phyloP scores from a whole-genome alignment of 225 moss, liverwort and hornwort species.

The Polytrichum commune region DNA sequence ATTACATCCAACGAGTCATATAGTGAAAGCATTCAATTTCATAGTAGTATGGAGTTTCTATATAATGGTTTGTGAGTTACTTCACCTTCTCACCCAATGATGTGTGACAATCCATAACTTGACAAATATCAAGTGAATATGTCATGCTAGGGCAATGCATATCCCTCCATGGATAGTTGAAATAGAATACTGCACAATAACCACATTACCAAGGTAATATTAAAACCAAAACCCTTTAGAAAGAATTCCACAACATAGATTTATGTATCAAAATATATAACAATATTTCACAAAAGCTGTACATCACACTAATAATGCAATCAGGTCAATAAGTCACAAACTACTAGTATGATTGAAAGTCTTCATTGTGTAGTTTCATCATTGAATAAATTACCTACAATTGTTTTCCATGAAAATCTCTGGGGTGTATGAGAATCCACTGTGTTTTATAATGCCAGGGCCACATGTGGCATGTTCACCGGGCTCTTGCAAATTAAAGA shows the following conservation, averaged over 20 bases:
- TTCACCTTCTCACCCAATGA: constrained; percentile 50
- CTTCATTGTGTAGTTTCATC: too few relatives aligned
- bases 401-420: constrained; percentile 48
- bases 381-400: constrained; percentile 21
- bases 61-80: neutral
- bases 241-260: too few relatives aligned
- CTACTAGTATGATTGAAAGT: too few relatives aligned
- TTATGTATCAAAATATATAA: too few relatives aligned
- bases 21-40: too few relatives aligned
- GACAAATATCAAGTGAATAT: constrained; percentile 53
- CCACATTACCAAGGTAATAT: neutral
- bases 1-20: neutral
- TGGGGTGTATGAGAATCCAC: constrained; percentile 60
- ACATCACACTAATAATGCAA: too few relatives aligned
- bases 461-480: constrained; percentile 63
- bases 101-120: constrained; percentile 45
- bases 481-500: constrained; percentile 64
- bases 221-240: neutral
- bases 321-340: too few relatives aligned
- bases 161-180: constrained; percentile 55
- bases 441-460: constrained; percentile 32
- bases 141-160: constrained; percentile 34
- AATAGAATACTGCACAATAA: constrained; percentile 44
- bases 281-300: too few relatives aligned
- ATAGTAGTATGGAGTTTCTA: too few relatives aligned